Percentiles rank a stretch among this genome's conserved stretches.
phyloP scores from a whole-genome alignment of 2,329 filamentous ascomycete species.

The Pseudogymnoascus sp. region DNA sequence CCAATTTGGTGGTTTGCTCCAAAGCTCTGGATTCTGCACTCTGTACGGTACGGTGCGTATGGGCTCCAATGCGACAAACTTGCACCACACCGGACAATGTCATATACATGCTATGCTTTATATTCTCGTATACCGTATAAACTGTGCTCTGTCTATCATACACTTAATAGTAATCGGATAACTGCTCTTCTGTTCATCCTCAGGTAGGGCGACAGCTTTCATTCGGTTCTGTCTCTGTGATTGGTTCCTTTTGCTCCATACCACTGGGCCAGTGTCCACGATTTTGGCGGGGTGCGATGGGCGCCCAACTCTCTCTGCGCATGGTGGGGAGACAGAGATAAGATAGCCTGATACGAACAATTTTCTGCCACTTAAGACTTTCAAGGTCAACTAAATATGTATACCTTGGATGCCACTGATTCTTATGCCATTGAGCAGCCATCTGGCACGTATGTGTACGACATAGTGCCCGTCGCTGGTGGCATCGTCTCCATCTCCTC shows the following conservation, averaged over 20 bases:
- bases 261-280: too few species aligned
- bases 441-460: conserved; percentile 35
- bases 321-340: background rate
- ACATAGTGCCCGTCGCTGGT: conserved; percentile 27
- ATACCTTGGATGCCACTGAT: conserved; percentile 19
- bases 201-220: background rate
- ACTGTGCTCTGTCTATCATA: background rate
- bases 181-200: background rate
- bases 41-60: background rate
- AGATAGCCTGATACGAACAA: conserved; percentile 4
- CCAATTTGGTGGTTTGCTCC: background rate
- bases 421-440: conserved; percentile 23
- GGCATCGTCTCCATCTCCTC: conserved; percentile 48
- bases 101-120: background rate
- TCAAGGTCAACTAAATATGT: conserved; percentile 22
- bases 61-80: background rate
- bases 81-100: background rate
- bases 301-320: background rate
- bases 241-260: background rate
- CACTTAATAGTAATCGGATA: background rate
- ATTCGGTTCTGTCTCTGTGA: background rate
- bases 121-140: background rate
- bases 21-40: background rate
- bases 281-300: conserved; percentile 2
- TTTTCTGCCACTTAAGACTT: background rate